Evolutionary conservation across 345 rosid species (phyloP).

Genomic region (Raphanus sativus): DNA sequence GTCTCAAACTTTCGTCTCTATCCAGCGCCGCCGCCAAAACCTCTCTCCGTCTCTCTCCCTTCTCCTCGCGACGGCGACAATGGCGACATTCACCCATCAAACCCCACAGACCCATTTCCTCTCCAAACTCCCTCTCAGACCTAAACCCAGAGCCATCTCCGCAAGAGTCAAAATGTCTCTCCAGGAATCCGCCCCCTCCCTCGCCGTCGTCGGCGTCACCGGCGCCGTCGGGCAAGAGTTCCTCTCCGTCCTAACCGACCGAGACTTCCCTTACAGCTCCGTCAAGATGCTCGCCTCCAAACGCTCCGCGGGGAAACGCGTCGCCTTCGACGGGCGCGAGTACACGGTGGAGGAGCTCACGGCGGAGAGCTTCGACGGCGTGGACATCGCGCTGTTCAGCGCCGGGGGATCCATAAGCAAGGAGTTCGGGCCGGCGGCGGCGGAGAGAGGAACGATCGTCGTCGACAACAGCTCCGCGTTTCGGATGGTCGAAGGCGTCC

Average conservation of each 20-base stretch:
- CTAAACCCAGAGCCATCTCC: conserved; percentile 36
- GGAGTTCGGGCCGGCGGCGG: conserved; percentile 74
- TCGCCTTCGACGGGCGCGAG: conserved; percentile 58
- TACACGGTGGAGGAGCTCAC: conserved; percentile 80
- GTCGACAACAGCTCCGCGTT: conserved; percentile 97
- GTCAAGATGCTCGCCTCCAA: conserved; percentile 92
- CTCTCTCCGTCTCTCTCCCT: not conserved
- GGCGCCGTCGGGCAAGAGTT: conserved; percentile 96
- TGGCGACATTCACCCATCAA: conserved; percentile 43
- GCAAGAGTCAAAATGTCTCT: conserved; percentile 73
- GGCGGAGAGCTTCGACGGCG: conserved; percentile 73
- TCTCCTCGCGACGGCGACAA: conserved; percentile 29
- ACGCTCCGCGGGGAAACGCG: conserved; percentile 85
- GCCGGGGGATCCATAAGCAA: conserved; percentile 98
- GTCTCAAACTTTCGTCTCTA: not conserved
- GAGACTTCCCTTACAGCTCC: conserved; percentile 89
- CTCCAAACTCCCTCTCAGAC: conserved; percentile 33
- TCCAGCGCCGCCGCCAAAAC: conserved; percentile 36
- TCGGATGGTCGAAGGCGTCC: conserved; percentile 80
- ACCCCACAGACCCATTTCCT: conserved; percentile 41
- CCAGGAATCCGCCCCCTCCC: conserved; percentile 72
- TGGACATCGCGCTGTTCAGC: conserved; percentile 85
- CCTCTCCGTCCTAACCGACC: conserved; percentile 79
- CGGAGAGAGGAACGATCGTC: conserved; percentile 74
- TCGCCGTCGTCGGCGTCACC: conserved; percentile 91